These are phyloP conservation scores for Citrus mangshanensis DNA, from an alignment of 345 rosid genomes.

Conservation along the genomic window DNA sequence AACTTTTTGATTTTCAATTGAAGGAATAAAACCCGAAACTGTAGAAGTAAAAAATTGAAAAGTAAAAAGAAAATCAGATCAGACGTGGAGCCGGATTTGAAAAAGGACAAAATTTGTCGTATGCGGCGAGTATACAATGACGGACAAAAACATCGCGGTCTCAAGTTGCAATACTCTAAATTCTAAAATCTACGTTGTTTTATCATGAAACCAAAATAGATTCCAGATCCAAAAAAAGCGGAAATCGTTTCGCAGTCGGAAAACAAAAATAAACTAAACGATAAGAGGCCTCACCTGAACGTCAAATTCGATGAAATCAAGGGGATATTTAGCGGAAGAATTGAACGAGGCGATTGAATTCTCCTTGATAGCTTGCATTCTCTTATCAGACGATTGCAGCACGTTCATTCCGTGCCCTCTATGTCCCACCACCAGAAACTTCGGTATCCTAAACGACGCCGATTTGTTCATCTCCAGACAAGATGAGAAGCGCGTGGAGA, in stretches of 20 bases:
- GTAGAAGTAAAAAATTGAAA: neutral
- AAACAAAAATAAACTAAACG: neutral
- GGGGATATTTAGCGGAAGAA: constrained; percentile 61
- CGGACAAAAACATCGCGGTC: neutral
- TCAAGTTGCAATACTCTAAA: neutral
- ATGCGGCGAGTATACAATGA: constrained; percentile 29
- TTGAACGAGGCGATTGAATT: constrained; percentile 81
- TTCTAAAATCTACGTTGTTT: neutral
- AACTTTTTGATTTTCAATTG: neutral
- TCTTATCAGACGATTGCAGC: constrained; percentile 54
- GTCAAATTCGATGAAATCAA: constrained; percentile 93
- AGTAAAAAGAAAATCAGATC: neutral
- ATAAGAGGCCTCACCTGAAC: constrained; percentile 63
- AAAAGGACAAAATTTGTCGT: neutral
- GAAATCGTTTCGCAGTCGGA: neutral
- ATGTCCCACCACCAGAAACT: constrained; percentile 80
- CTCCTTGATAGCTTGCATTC: constrained; percentile 69
- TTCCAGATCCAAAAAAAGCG: neutral
- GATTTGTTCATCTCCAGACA: constrained; percentile 34
- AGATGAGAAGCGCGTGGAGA: constrained; percentile 35
- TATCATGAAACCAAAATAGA: neutral
- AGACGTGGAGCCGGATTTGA: neutral
- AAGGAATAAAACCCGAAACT: neutral
- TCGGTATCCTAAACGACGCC: constrained; percentile 39
- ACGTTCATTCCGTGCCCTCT: constrained; percentile 92